Evolutionary conservation across 2,329 filamentous ascomycete genomes (phyloP), one percentile per base, ranked within the genome.

Genomic region (Didymella sp.): DNA sequence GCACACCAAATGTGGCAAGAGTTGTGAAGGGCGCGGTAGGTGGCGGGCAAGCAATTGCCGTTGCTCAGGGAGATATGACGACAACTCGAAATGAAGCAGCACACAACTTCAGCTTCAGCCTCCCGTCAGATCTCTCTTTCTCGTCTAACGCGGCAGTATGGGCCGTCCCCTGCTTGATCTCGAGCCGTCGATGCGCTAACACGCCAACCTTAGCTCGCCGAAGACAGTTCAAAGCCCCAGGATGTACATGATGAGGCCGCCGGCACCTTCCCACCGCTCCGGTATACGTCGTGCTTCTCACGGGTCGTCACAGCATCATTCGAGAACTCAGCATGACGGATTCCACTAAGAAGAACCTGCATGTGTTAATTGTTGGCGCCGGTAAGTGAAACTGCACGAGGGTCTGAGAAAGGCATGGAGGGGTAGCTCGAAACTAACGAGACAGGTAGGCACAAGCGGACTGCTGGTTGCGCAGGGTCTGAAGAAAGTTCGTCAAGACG

Each of bases 401-500:
- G 4, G 48, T 42, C 25, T 54, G 25, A 17, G 19, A 45, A 42
- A 33, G 57, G 43, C 33, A 59, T 51, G 54, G 54, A 57, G 48
- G 54, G 54, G 54, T 49, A 57, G 48, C 33, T 45, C 17, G 38
- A 22, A 27, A 37, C 52, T 59, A 38, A 61, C 28, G 24, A 28
- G 25, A 31, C 30, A 31, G 44, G 28, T 51, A 59, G 59, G 59
- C 35, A 62, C 56, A 15, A 62, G 51, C 43, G 59, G 59, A 30
- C 44, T 62, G 46, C 56, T 62, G 25, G 42, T 60, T 22, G 59
- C 56, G 21, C 59, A 62, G 42, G 59, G 59, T 33, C 40, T 62
- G 46, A 62, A 62, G 35, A 57, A 57, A 52, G 59, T 62, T 42
- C n/a, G 49, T 51, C 41, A 15, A 37, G 27, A 27, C 30, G 25